Base-by-base conservation (phyloP, 176 grass and related monocot species). In the Aegilops speltoides region DNA sequence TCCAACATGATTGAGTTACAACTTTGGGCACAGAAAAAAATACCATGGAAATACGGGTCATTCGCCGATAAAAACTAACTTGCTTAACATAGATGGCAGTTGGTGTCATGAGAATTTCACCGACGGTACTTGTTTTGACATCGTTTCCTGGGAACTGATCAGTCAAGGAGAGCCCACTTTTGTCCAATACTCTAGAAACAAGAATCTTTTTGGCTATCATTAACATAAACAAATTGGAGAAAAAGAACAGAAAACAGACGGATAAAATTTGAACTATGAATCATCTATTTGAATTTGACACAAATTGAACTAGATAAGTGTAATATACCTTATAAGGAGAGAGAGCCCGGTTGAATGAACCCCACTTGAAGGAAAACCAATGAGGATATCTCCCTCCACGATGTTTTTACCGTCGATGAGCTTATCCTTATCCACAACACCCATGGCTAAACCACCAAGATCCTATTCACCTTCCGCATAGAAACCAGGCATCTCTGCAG, bases 271-370 rank as follows among this genome's bases (percentile, higher is more conserved):
- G 25, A 16, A 20, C n/a, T 43, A 37, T 14, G 4, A 73, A 83
- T 41, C 20, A 69, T 78, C n/a, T 37, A 38, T 82, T n/a, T 54
- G 0, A 38, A 76, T 77, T 31, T 29, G 3, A 57, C 46, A 64
- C 25, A 86, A 60, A 29, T 71, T 13, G 28, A 64, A 69, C 6
- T 43, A 34, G 52, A 52, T 29, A 87, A 34, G 33, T 64, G 52
- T 23, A 75, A 22, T 85, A 24, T 89, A 96, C 97, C 94, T 96
- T 94, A 94, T 96, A 52, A 88, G 92, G 38, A 98, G 94, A 64
- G 97, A 96, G 45, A 98, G 94, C 2, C 97, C 94, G 9, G 96
- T 98, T 68, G 97, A 98, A 87, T 96, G 97, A 61, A 98, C 92
- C 23, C 94, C 89, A 81, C 94, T 96, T 33, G 97, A 96, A 89